Conservation (phyloP, 169 alveolate species). For the Babesia bigemina region DNA sequence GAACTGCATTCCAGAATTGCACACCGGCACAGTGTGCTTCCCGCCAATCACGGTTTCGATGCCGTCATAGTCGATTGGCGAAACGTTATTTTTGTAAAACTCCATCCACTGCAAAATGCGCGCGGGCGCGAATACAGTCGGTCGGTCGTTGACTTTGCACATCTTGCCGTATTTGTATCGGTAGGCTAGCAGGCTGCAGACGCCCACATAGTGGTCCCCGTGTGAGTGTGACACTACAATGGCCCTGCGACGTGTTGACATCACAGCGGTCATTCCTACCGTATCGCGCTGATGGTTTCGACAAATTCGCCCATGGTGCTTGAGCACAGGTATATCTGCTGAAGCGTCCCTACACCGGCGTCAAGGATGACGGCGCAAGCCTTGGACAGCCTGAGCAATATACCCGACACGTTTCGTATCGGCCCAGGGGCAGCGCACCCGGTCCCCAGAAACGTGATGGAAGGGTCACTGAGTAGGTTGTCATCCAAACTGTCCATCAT, state of each 20-base stretch:
- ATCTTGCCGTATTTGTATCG: conserved; percentile 36
- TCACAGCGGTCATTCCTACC: conserved; percentile 32
- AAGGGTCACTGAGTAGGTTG: conserved; percentile 35
- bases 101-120: neutral
- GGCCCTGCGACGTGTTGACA: conserved; percentile 44
- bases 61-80: conserved; percentile 15
- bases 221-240: conserved; percentile 86
- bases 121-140: conserved; percentile 7
- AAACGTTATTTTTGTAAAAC: conserved; percentile 13
- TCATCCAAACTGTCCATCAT: neutral
- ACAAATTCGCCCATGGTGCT: conserved; percentile 68
- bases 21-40: neutral
- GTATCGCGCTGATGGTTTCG: conserved; percentile 46
- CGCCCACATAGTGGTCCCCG: conserved; percentile 87
- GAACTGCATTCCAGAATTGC: neutral
- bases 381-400: conserved; percentile 60
- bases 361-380: conserved; percentile 78
- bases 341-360: conserved; percentile 90
- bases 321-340: conserved; percentile 80
- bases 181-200: conserved; percentile 70
- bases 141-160: neutral
- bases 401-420: conserved; percentile 87
- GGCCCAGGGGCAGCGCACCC: conserved; percentile 90
- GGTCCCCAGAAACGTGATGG: conserved; percentile 88
- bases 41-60: neutral